Conservation (phyloP, 2,329 filamentous ascomycete genomes). For the Aspergillus fumigatus region DNA sequence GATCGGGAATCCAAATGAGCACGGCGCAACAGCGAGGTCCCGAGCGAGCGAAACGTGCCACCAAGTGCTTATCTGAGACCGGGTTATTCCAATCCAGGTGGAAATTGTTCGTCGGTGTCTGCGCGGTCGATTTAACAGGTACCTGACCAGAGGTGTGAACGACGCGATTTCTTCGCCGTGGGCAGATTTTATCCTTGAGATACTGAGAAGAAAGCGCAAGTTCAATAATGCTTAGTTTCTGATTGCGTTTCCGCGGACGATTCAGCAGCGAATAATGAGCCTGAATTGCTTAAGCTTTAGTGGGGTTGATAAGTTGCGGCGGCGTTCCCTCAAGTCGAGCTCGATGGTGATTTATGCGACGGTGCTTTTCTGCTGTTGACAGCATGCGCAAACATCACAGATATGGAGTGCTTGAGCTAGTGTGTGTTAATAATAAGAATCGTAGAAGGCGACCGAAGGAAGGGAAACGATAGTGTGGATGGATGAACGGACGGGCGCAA, state of each 20-base stretch:
- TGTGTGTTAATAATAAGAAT: not conserved
- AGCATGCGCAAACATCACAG: not conserved
- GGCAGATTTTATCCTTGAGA: not conserved
- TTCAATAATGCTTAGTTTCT: not conserved
- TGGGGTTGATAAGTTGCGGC: not conserved
- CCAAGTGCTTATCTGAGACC: not conserved
- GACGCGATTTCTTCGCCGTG: not conserved
- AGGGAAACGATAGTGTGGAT: not conserved
- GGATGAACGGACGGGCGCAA: not conserved
- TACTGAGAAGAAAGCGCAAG: not conserved
- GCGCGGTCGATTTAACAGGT: not conserved
- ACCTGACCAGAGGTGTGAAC: not conserved
- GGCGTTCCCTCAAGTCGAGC: conserved; percentile 2
- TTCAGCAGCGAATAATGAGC: not conserved
- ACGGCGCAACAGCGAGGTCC: not conserved
- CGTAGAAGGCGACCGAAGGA: not conserved
- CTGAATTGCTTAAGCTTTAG: not conserved
- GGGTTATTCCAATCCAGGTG: not conserved
- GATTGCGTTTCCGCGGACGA: conserved; percentile 5
- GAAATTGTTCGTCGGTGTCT: not conserved
- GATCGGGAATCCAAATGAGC: not conserved
- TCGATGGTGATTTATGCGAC: conserved; percentile 9
- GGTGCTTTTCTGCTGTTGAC: not conserved
- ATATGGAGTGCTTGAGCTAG: not conserved
- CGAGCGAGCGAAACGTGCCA: not conserved